Base-by-base conservation (phyloP, 2,329 filamentous ascomycete species). In the Xylariaceae sp. region DNA sequence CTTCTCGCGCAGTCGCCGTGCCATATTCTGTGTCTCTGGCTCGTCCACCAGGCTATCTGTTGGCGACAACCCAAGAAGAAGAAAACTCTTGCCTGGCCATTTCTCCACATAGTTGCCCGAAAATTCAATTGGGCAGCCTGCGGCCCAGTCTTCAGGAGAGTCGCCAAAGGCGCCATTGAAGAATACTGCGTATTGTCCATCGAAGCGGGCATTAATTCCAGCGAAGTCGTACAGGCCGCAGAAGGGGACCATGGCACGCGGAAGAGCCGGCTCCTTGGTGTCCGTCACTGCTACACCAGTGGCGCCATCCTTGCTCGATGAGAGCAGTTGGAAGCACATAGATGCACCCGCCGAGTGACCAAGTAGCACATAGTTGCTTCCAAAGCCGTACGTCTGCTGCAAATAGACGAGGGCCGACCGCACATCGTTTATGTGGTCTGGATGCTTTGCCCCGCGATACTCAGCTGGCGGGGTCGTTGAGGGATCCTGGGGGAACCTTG, bases 221-320 rank as follows among this genome's bases (percentile, higher is more conserved):
- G 74, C 73, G 10, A 90, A 67, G 62, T 87, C 81, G 67, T 89
- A 89, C 18, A 90, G 81, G 1, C 87, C 87, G 50, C 80, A 80
- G 17, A 88, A 69, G 33, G 83, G 79, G 5, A 88, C 64, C n/a
- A 88, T 69, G 4, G 77, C 80, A 2, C 70, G 62, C 0, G 83
- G 83, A 16, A 73, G 63, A 6, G 66, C 68, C 3, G 73, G 56
- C 14, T 46, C 22, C 41, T 40, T 41, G 13, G 28, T 48, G 44
- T 5, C 14, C 16, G 47, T 50, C 18, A 13, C 55, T 58, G 58
- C 2, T 68, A 69, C 13, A 63, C 59, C 6, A 66, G 71, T 42
- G 47, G 22, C 14, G 55, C 55, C 6, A 53, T 38, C 14, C 52
- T 22, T 41, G 59, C 45, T 50, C 70, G 63, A 42, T 71, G 80